Base-by-base conservation (phyloP, 257 asterid species). In the Petunia axillaris region DNA sequence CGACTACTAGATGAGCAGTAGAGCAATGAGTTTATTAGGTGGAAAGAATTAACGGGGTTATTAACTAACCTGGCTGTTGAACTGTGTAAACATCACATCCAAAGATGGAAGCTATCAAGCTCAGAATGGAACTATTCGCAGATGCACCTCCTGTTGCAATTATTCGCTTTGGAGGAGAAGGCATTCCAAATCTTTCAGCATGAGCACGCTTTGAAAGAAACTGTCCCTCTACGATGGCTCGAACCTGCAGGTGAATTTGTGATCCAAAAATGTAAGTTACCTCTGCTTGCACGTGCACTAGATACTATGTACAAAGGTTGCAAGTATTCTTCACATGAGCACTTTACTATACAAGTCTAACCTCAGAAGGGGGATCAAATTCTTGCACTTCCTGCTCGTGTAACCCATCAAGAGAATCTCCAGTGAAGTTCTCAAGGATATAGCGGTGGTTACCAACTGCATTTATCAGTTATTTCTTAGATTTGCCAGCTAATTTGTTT, bases 121-220 rank as follows among this genome's bases (percentile, higher is more conserved):
- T 84, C 40, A 94, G 90, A 65, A 96, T 91, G 90, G 83, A 73
- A 62, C 59, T 74, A 80, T 96, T 96, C 2, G 92, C 88, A 6
- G 98, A 96, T 59, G 99, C 98, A 82, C 99, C 99, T 82, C 99
- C 99, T 0, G 99, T 96, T 4, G 99, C 99, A 74, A 96, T 92
- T 68, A 96, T 94, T 66, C 96, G 91, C 79, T 90, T 96, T 40
- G 98, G 97, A 66, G 98, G 97, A 77, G 93, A 88, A 83, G 99
- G 98, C 94, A 96, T 88, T 66, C 99, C 98, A 5, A 92, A 91
- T 85, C 97, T 87, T 85, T 96, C 99, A 43, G 97, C 89, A 82
- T 96, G 99, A 67, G 92, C 97, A 44, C 97, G 83, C 97, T 92
- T 94, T 0, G 98, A 94, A 43, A 94, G 93, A 6, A 96, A 84